A percentile compares a stretch with the other conserved stretches of the same genome.
Evolutionary conservation across 2,329 filamentous ascomycete species (phyloP).

Genomic region (Aspergillaceae sp.): DNA sequence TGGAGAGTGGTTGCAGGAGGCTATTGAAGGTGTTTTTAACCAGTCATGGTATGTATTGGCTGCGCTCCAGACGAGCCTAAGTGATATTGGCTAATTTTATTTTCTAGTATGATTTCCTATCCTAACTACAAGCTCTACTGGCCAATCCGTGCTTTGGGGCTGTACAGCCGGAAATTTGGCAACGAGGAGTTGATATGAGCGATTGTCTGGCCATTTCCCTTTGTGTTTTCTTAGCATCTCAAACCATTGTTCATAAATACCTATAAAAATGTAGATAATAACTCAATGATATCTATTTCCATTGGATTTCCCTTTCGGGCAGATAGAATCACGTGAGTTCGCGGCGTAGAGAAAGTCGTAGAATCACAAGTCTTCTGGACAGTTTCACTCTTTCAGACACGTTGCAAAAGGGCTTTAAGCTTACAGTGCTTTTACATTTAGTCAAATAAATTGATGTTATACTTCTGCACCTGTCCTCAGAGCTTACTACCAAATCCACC

Average conservation of each 20-base stretch:
- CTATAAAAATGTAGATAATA: too few species aligned
- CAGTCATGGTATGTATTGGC: slow-evolving; percentile 66
- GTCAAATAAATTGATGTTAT: neutral
- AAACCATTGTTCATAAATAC: too few species aligned
- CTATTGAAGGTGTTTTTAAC: slow-evolving; percentile 97
- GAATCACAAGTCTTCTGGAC: slow-evolving; percentile 4
- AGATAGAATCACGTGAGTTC: slow-evolving; percentile 4
- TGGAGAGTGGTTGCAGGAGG: slow-evolving; percentile 91
- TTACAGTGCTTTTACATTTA: neutral
- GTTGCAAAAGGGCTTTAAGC: neutral
- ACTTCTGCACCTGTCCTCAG: neutral
- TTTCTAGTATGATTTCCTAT: slow-evolving; percentile 81
- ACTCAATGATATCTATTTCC: too few species aligned
- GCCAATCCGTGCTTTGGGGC: slow-evolving; percentile 83
- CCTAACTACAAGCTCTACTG: slow-evolving; percentile 99
- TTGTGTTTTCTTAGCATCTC: too few species aligned
- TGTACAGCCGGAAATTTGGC: slow-evolving; percentile 69
- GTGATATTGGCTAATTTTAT: slow-evolving; percentile 12
- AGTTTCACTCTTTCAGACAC: neutral
- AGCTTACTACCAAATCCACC: neutral
- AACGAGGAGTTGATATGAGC: slow-evolving; percentile 47
- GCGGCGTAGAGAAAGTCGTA: slow-evolving; percentile 9
- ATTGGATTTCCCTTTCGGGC: neutral
- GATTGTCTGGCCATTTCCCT: neutral
- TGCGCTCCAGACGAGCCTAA: neutral